phyloP scores from a whole-genome alignment of 345 rosid species.

The Microcos paniculata region DNA sequence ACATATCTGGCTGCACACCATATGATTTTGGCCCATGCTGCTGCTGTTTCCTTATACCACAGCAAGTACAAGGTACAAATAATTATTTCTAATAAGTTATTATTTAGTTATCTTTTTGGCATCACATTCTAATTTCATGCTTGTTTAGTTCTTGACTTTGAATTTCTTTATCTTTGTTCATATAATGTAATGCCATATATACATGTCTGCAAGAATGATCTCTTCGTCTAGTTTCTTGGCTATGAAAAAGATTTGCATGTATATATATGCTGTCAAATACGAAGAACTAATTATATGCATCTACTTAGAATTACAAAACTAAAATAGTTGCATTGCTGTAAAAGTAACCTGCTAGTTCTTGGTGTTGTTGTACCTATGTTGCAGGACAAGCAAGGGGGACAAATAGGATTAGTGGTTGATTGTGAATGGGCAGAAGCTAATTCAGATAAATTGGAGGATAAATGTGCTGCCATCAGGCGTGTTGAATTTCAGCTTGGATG shows the following conservation, averaged over 20 bases:
- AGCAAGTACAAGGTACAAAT: slow-evolving; percentile 61
- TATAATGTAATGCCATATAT: neutral
- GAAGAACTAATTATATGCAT: neutral
- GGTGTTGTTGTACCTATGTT: neutral
- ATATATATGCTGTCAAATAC: no score
- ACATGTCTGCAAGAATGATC: neutral
- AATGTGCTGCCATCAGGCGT: slow-evolving; percentile 63
- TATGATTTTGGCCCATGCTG: slow-evolving; percentile 78
- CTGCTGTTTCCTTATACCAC: slow-evolving; percentile 64
- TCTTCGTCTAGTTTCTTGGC: neutral
- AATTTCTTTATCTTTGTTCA: neutral
- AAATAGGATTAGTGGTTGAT: slow-evolving; percentile 68
- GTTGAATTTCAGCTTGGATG: slow-evolving; percentile 89
- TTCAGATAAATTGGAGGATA: slow-evolving; percentile 52
- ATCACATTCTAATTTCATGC: neutral
- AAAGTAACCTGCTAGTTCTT: neutral
- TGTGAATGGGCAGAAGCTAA: slow-evolving; percentile 78
- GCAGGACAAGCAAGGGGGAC: slow-evolving; percentile 72
- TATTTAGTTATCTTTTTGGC: neutral
- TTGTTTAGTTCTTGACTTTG: neutral
- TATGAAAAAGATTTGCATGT: neutral
- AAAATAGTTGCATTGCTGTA: no score
- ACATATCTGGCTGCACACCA: slow-evolving; percentile 83
- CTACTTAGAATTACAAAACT: no score
- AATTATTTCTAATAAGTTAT: neutral